phyloP scores from a whole-genome alignment of 164 flowering plant species.

The Nelumbo lutea region DNA sequence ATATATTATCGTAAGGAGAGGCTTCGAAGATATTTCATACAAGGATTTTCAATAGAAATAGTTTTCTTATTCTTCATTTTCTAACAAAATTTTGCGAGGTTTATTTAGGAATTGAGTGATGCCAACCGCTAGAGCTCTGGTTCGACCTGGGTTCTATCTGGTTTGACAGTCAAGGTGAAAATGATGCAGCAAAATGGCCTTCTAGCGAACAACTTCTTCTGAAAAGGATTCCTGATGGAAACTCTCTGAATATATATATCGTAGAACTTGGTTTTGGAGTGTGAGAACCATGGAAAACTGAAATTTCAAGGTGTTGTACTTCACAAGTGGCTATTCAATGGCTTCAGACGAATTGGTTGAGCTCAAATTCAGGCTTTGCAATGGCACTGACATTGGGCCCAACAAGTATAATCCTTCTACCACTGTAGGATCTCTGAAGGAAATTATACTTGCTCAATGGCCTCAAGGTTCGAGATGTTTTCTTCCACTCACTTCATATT shows the following conservation, averaged over 20 bases:
- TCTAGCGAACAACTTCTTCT: neutral
- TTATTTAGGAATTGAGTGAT: constrained; percentile 1
- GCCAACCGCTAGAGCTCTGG: neutral
- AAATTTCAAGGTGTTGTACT: constrained; percentile 25
- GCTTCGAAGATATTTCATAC: neutral
- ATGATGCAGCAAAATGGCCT: neutral
- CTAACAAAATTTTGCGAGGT: neutral
- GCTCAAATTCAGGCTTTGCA: constrained; percentile 64
- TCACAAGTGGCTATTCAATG: constrained; percentile 28
- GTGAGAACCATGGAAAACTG: neutral
- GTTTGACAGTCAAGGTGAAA: neutral
- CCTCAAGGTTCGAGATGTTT: constrained; percentile 51
- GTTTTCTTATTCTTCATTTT: neutral
- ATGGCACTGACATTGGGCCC: constrained; percentile 79
- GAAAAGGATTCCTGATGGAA: neutral
- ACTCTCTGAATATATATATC: neutral
- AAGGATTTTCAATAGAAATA: neutral
- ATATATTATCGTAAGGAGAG: neutral
- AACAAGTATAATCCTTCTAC: constrained; percentile 42
- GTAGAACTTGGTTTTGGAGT: neutral
- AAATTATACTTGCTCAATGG: constrained; percentile 60
- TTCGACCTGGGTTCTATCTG: constrained; percentile 20
- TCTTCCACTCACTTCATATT: neutral
- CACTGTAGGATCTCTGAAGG: constrained; percentile 59
- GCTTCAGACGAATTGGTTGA: constrained; percentile 58